A percentile compares a stretch with the other conserved stretches of the same genome.
These are phyloP conservation scores for Volvariella surrecta DNA, from an alignment of 1,284 basidiomycete species.

Conservation along the genomic window DNA sequence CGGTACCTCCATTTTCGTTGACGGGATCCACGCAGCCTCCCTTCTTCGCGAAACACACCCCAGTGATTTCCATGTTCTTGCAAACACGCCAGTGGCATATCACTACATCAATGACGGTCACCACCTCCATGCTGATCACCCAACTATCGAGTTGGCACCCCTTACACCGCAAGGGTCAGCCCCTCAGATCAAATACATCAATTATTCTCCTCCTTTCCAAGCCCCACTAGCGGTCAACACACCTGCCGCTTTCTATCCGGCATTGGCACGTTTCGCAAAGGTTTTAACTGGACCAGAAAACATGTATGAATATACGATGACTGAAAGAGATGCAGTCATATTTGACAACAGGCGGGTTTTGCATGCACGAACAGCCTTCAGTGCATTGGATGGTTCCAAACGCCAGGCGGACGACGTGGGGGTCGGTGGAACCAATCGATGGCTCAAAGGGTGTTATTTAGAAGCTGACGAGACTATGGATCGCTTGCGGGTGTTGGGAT, in stretches of 20 bases:
- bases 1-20: conserved; percentile 86
- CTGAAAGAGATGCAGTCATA: conserved; percentile 81
- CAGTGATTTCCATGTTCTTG: conserved; percentile 51
- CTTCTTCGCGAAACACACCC: conserved; percentile 44
- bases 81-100: conserved; percentile 66
- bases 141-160: conserved; percentile 63
- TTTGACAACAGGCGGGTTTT: conserved; percentile 94
- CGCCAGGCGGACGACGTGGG: conserved; percentile 12
- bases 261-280: conserved; percentile 56
- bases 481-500: conserved; percentile 34
- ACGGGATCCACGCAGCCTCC: conserved; percentile 65
- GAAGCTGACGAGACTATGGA: conserved; percentile 76
- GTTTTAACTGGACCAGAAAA: conserved; percentile 50
- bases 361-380: conserved; percentile 82
- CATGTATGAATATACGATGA: conserved; percentile 60
- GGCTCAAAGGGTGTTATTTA: conserved; percentile 85
- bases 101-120: conserved; percentile 91
- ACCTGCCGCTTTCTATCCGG: conserved; percentile 52
- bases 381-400: conserved; percentile 24
- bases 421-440: conserved; percentile 51
- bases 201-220: conserved; percentile 96
- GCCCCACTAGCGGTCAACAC: conserved; percentile 57
- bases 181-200: conserved; percentile 53
- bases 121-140: conserved; percentile 74
- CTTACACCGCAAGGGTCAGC: conserved; percentile 9